A percentile compares a stretch with the other conserved stretches of the same genome.
Conservation (phyloP, 352 stramenopile species). For the Globisporangium mamillatum region DNA sequence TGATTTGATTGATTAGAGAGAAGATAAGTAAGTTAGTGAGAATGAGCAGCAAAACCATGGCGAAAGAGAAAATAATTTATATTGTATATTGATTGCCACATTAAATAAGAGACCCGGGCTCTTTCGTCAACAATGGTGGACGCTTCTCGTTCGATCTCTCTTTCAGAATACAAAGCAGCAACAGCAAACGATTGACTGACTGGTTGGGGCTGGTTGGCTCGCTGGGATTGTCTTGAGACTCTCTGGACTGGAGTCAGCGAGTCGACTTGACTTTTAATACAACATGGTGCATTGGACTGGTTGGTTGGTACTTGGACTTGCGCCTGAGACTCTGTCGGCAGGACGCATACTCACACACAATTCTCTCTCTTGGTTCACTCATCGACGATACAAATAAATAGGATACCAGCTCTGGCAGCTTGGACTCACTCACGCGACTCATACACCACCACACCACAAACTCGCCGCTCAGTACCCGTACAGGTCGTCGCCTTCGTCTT, state of each 20-base stretch:
- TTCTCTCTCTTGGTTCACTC: slow-evolving; percentile 1
- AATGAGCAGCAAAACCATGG: neutral
- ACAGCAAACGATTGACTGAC: neutral
- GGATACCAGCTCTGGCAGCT: neutral
- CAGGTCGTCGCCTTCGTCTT: slow-evolving; percentile 37
- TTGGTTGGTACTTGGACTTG: neutral
- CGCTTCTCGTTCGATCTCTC: neutral
- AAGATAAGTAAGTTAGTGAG: neutral
- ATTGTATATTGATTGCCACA: slow-evolving; percentile 18
- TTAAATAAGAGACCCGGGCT: neutral
- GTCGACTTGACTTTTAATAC: neutral
- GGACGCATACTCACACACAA: neutral
- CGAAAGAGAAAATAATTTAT: slow-evolving; percentile 15
- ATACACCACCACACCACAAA: neutral
- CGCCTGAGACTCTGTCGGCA: neutral
- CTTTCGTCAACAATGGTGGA: neutral
- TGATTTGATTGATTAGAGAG: slow-evolving; percentile 1
- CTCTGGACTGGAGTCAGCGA: slow-evolving; percentile 1
- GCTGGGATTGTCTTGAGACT: neutral
- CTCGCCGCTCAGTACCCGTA: slow-evolving; percentile 30
- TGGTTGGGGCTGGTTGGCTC: neutral
- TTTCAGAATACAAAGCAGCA: neutral
- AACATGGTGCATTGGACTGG: neutral
- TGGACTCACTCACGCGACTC: neutral
- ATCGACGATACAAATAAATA: slow-evolving; percentile 7